Evolutionary conservation across 202 grass and related monocot species (phyloP).

Genomic region (Panicum virgatum): DNA sequence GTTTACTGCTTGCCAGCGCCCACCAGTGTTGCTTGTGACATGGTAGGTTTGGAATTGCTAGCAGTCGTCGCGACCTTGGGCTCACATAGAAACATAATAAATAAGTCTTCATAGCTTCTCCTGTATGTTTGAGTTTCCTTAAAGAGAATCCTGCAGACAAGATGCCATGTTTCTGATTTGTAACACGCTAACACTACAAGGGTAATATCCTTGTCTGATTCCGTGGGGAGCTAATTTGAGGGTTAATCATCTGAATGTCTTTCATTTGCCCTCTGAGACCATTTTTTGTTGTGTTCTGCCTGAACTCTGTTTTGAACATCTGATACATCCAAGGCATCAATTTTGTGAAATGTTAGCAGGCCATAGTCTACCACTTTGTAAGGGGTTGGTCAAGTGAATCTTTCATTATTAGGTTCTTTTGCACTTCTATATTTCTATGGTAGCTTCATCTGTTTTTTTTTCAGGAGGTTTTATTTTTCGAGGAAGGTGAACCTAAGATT

Average conservation of each 20-base stretch:
- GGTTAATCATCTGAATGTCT: background rate
- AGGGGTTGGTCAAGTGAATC: background rate
- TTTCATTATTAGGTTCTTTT: background rate
- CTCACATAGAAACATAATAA: background rate
- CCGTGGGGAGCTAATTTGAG: background rate
- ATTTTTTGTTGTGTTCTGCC: background rate
- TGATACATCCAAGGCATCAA: background rate
- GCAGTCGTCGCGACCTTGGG: background rate
- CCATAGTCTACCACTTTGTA: background rate
- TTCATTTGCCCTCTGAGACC: background rate
- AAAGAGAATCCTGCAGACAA: constrained; percentile 3
- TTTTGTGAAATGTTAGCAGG: constrained; percentile 7
- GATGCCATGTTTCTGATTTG: background rate
- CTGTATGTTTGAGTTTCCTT: background rate
- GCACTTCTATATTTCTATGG: background rate
- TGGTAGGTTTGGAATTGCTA: background rate
- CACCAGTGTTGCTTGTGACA: constrained; percentile 11
- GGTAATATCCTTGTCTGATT: background rate
- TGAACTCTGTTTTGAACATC: background rate
- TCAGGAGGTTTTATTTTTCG: constrained; percentile 93
- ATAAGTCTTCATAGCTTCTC: background rate
- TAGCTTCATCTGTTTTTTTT: constrained; percentile 11
- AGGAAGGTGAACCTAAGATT: constrained; percentile 97
- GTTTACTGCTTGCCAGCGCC: background rate
- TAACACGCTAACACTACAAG: background rate